These are phyloP conservation scores for Scutellospora calospora DNA, from an alignment of 371 early-diverging fungal species.

Conservation along the genomic window DNA sequence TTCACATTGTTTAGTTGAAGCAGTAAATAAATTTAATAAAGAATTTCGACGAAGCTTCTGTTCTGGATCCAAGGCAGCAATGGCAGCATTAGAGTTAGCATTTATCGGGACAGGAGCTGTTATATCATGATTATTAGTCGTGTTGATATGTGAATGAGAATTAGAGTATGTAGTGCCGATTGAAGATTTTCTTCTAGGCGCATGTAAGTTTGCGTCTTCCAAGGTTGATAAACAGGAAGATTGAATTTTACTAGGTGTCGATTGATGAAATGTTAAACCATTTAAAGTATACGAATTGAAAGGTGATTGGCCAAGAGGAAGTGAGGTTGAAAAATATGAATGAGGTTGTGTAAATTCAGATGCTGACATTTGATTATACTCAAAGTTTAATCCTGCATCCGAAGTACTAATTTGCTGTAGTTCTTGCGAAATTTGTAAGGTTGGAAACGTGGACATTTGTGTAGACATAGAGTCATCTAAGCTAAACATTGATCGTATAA, in stretches of 20 bases:
- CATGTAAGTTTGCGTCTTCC: not conserved
- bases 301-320: not conserved
- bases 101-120: slow-evolving; percentile 12
- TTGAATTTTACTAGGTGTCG: not conserved
- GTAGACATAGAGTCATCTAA: not conserved
- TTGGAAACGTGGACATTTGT: not conserved
- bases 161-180: not conserved
- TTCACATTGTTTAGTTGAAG: not conserved
- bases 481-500: not conserved
- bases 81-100: not conserved
- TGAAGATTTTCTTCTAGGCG: not conserved
- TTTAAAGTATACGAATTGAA: not conserved
- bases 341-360: not conserved
- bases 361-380: not conserved
- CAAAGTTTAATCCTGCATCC: not conserved
- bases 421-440: not conserved
- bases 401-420: not conserved
- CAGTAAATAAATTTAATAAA: slow-evolving; percentile 29
- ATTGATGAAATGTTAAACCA: not conserved
- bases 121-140: not conserved
- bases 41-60: slow-evolving; percentile 35
- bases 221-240: too few relatives aligned
- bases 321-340: slow-evolving; percentile 20
- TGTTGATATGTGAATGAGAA: not conserved
- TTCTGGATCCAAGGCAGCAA: slow-evolving; percentile 38